Evolutionary conservation across 2,329 filamentous ascomycete genomes (phyloP).

Genomic region (Cladosporium sp.): DNA sequence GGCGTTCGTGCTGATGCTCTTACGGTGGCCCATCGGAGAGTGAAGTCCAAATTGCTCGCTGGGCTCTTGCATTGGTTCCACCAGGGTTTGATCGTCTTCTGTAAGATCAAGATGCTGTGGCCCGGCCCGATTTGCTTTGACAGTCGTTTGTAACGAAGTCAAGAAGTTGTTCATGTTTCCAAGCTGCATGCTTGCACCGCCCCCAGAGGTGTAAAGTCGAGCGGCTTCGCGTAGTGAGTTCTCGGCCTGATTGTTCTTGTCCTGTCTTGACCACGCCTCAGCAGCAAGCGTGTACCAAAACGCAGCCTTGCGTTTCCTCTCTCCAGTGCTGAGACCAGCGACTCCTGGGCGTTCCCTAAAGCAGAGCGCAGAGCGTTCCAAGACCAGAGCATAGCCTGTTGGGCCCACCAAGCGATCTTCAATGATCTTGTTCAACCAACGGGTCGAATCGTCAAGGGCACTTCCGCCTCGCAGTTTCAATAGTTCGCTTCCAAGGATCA

Average conservation of each 20-base stretch:
- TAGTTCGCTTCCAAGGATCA: slow-evolving; percentile 74
- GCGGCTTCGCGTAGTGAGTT: slow-evolving; percentile 68
- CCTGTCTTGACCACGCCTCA: slow-evolving; percentile 75
- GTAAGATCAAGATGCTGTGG: slow-evolving; percentile 35
- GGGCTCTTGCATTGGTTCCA: slow-evolving; percentile 30
- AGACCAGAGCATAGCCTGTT: slow-evolving; percentile 75
- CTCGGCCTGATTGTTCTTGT: slow-evolving; percentile 73
- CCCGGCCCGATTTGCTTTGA: slow-evolving; percentile 39
- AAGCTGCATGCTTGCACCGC: slow-evolving; percentile 34
- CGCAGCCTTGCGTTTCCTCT: slow-evolving; percentile 75
- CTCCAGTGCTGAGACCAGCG: slow-evolving; percentile 63
- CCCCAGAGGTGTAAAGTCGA: slow-evolving; percentile 42
- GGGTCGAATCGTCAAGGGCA: slow-evolving; percentile 78
- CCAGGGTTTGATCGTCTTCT: slow-evolving; percentile 31
- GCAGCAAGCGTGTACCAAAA: slow-evolving; percentile 82
- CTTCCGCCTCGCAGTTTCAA: slow-evolving; percentile 73
- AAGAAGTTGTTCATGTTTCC: slow-evolving; percentile 59
- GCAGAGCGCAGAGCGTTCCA: slow-evolving; percentile 79
- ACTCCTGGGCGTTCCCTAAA: slow-evolving; percentile 69
- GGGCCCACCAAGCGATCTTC: slow-evolving; percentile 71
- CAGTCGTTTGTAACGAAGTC: slow-evolving; percentile 61
- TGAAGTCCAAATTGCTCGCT: slow-evolving; percentile 31
- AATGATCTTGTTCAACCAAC: slow-evolving; percentile 75
- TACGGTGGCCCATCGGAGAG: slow-evolving; percentile 34
- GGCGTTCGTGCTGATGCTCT: slow-evolving; percentile 36